These are phyloP conservation scores for Mycena amicta DNA, from an alignment of 768 basidiomycete genomes.

Conservation along the genomic window DNA sequence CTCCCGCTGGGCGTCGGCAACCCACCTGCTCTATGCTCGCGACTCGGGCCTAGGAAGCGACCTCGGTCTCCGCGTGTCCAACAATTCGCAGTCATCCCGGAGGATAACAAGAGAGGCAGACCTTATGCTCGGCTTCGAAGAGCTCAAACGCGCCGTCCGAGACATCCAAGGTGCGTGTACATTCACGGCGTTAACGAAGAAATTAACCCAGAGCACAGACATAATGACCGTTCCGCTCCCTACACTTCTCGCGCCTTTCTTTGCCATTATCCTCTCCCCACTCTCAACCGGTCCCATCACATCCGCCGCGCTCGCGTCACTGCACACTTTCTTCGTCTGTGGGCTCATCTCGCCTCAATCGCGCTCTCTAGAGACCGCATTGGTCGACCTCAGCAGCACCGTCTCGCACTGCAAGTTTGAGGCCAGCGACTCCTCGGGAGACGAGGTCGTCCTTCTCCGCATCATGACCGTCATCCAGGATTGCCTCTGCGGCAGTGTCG, in stretches of 20 bases:
- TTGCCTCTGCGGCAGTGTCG: conserved; percentile 72
- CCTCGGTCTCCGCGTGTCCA: conserved; percentile 70
- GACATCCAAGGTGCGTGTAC: conserved; percentile 61
- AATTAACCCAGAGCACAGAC: conserved; percentile 46
- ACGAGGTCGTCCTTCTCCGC: conserved; percentile 92
- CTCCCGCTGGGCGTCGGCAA: conserved; percentile 88
- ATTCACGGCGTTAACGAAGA: conserved; percentile 5
- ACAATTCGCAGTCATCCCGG: conserved; percentile 43
- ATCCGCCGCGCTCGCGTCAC: conserved; percentile 84
- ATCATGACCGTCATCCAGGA: conserved; percentile 90
- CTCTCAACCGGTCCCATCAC: conserved; percentile 97
- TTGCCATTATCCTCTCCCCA: conserved; percentile 90
- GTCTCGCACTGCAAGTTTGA: conserved; percentile 98
- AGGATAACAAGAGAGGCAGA: conserved; percentile 73
- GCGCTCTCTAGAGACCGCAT: conserved; percentile 59
- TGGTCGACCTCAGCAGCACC: conserved; percentile 84
- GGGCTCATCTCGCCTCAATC: conserved; percentile 66
- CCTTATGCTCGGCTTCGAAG: conserved; percentile 88
- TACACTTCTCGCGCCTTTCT: conserved; percentile 81
- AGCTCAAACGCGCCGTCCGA: conserved; percentile 73
- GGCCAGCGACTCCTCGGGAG: conserved; percentile 94
- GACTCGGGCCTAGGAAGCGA: conserved; percentile 74
- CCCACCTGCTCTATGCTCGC: conserved; percentile 59
- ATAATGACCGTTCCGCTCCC: conserved; percentile 58
- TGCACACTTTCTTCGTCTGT: conserved; percentile 87